phyloP scores from a whole-genome alignment of 1,284 basidiomycete species.

The Tilletia horrida region DNA sequence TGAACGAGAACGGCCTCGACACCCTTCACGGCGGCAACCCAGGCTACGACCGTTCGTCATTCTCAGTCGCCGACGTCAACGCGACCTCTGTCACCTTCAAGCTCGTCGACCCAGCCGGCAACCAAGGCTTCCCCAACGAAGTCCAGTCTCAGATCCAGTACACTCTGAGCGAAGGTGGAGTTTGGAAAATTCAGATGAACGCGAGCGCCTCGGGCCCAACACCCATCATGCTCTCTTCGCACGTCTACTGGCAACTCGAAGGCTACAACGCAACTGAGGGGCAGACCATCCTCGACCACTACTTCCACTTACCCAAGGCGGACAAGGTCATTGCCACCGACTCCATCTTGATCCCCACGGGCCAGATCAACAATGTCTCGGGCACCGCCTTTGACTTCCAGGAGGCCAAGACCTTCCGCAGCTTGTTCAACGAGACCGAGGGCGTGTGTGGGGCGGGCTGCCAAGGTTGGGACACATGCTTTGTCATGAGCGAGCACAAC shows the following conservation, averaged over 20 bases:
- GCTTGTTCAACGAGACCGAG: slow-evolving; percentile 37
- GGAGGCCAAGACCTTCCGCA: slow-evolving; percentile 28
- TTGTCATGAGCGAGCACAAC: slow-evolving; percentile 35
- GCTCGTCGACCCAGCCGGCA: slow-evolving; percentile 41
- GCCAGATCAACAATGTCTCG: slow-evolving; percentile 29
- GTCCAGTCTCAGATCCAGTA: slow-evolving; percentile 34
- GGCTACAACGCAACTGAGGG: slow-evolving; percentile 33
- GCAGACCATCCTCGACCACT: slow-evolving; percentile 34
- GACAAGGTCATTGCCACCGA: slow-evolving; percentile 38
- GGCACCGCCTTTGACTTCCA: slow-evolving; percentile 42
- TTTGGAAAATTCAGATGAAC: slow-evolving; percentile 38
- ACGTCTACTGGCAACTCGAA: slow-evolving; percentile 51
- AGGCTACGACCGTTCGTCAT: slow-evolving; percentile 45
- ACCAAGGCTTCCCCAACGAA: slow-evolving; percentile 47
- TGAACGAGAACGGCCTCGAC: slow-evolving; percentile 36
- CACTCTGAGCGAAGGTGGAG: slow-evolving; percentile 29
- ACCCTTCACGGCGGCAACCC: slow-evolving; percentile 49
- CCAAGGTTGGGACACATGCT: slow-evolving; percentile 48
- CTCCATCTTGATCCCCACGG: slow-evolving; percentile 43
- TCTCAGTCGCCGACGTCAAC: slow-evolving; percentile 29
- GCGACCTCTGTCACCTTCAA: slow-evolving; percentile 35
- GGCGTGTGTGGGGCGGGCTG: slow-evolving; percentile 42
- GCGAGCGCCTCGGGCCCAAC: slow-evolving; percentile 32
- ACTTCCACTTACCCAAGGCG: slow-evolving; percentile 41
- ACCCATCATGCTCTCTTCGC: slow-evolving; percentile 49